Percentiles rank a stretch among this genome's conserved stretches.
These are phyloP conservation scores for Stephanocyclus meneghinianus DNA, from an alignment of 352 stramenopile species.

Conservation along the genomic window DNA sequence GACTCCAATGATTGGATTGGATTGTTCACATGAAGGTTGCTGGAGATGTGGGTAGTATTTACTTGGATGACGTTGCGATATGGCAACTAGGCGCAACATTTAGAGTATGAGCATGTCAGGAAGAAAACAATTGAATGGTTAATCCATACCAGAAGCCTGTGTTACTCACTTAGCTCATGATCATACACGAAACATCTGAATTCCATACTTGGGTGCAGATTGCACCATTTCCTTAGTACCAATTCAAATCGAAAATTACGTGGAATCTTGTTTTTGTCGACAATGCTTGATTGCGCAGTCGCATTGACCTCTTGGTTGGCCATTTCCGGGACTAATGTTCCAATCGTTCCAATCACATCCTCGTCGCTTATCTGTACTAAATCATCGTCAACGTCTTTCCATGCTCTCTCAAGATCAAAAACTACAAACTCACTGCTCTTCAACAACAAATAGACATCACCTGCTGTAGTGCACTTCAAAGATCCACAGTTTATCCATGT, in stretches of 20 bases:
- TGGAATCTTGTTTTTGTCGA: constrained; percentile 9
- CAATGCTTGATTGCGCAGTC: neutral
- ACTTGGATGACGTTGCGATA: constrained; percentile 89
- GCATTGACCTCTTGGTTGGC: neutral
- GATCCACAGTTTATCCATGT: constrained; percentile 89
- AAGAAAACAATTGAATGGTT: neutral
- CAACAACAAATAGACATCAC: constrained; percentile 81
- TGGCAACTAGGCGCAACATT: constrained; percentile 66
- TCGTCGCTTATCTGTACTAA: neutral
- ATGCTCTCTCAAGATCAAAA: constrained; percentile 88
- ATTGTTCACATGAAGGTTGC: neutral
- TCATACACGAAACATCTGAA: constrained; percentile 91
- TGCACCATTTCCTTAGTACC: constrained; percentile 94
- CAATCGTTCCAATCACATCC: constrained; percentile 6
- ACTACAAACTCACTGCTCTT: constrained; percentile 85
- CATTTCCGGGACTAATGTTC: neutral
- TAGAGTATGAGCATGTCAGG: neutral
- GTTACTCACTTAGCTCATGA: constrained; percentile 65
- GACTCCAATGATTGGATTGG: neutral
- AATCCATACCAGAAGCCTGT: neutral
- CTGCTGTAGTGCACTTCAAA: constrained; percentile 67
- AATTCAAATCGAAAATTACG: constrained; percentile 73
- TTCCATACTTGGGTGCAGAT: constrained; percentile 92
- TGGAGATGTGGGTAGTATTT: constrained; percentile 89
- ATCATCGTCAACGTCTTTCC: constrained; percentile 76